Percentiles rank a stretch among this genome's conserved stretches.
phyloP scores from a whole-genome alignment of 768 basidiomycete species.

The Scleroderma citrinum region DNA sequence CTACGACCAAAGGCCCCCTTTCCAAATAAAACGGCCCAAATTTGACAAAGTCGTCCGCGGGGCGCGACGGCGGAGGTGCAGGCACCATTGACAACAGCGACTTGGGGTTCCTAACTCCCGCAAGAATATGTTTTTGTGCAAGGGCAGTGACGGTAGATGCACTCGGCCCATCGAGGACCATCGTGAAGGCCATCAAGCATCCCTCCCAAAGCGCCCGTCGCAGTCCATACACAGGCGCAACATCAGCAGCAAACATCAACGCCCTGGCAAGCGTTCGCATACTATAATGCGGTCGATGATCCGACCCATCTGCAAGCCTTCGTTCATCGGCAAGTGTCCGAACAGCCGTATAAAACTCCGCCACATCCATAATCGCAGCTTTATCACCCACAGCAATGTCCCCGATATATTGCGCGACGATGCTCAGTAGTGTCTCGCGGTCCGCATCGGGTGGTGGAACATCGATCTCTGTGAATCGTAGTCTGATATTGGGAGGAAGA shows the following conservation, averaged over 20 bases:
- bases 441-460: constrained; percentile 93
- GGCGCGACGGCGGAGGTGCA: constrained; percentile 38
- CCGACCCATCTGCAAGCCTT: constrained; percentile 88
- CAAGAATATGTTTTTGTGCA: constrained; percentile 72
- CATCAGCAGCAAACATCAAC: constrained; percentile 83
- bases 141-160: constrained; percentile 58
- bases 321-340: constrained; percentile 69
- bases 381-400: constrained; percentile 78
- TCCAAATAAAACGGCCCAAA: constrained; percentile 91
- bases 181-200: constrained; percentile 96
- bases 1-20: constrained; percentile 61
- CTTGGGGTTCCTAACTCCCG: constrained; percentile 71
- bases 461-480: constrained; percentile 92
- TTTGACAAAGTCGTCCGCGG: constrained; percentile 59
- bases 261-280: constrained; percentile 94
- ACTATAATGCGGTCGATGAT: constrained; percentile 90
- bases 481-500: constrained; percentile 83
- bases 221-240: constrained; percentile 68
- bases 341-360: constrained; percentile 82
- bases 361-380: constrained; percentile 82
- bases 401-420: constrained; percentile 88
- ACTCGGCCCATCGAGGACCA: constrained; percentile 79
- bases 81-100: constrained; percentile 74
- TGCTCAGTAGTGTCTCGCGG: constrained; percentile 79
- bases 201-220: constrained; percentile 93